phyloP scores from a whole-genome alignment of 2,329 filamentous ascomycete genomes.

The Epichloe baconii region DNA sequence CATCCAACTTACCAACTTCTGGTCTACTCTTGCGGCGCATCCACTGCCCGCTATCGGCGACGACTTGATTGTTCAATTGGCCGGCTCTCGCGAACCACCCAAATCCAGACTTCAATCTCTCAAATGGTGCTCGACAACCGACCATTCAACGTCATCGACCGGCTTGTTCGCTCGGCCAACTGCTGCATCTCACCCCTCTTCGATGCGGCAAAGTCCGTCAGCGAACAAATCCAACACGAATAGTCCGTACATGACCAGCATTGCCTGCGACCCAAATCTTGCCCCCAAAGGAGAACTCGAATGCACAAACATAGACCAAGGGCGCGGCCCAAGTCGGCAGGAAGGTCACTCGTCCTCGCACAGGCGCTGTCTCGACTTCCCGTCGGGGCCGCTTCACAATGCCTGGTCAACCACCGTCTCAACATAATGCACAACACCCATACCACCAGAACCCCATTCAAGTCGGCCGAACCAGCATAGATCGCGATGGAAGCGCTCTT shows the following conservation, averaged over 20 bases:
- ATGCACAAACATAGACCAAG: slow-evolving; percentile 22
- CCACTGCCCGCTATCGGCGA: background rate
- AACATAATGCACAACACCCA: slow-evolving; percentile 20
- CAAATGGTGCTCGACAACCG: no score
- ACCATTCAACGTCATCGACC: background rate
- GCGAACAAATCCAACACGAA: background rate
- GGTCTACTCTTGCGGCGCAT: background rate
- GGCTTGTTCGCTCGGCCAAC: background rate
- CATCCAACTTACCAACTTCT: background rate
- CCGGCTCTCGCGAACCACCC: background rate
- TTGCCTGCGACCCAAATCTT: background rate
- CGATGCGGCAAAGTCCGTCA: background rate
- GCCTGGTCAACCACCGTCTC: slow-evolving; percentile 22
- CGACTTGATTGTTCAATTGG: background rate
- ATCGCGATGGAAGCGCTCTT: slow-evolving; percentile 38
- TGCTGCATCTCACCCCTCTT: background rate
- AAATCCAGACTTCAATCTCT: no score
- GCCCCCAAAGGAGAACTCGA: slow-evolving; percentile 15
- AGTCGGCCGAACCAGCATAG: slow-evolving; percentile 33
- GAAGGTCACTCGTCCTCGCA: slow-evolving; percentile 20
- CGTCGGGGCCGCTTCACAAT: slow-evolving; percentile 19
- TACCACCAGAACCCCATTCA: slow-evolving; percentile 18
- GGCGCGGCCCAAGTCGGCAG: slow-evolving; percentile 27
- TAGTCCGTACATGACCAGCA: background rate
- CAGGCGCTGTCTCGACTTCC: slow-evolving; percentile 19